A percentile compares a stretch with the other conserved stretches of the same genome.
Conservation (phyloP, 331 rosid genomes). For the Ulmus americana region DNA sequence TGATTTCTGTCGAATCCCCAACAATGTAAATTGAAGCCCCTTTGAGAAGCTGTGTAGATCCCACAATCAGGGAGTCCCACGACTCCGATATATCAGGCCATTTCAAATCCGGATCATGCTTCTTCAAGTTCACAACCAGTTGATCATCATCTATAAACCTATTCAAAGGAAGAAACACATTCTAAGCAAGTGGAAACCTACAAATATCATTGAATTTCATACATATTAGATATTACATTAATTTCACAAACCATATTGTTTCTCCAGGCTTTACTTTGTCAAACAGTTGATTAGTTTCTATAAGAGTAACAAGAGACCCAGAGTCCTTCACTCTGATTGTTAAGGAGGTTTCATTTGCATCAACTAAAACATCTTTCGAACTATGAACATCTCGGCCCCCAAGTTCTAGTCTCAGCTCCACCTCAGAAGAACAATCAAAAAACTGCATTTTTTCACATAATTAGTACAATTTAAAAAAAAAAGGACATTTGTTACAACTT, state of each 20-base stretch:
- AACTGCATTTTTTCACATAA: conserved; percentile 54
- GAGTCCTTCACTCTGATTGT: conserved; percentile 42
- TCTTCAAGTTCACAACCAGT: conserved; percentile 75
- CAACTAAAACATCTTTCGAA: conserved; percentile 52
- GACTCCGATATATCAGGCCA: conserved; percentile 88
- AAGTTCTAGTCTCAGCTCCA: conserved; percentile 63
- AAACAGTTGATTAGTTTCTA: conserved; percentile 64
- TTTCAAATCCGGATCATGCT: conserved; percentile 77
- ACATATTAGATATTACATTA: not conserved
- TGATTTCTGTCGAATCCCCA: conserved; percentile 75
- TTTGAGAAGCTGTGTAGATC: conserved; percentile 67
- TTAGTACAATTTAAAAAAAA: conserved; percentile 21
- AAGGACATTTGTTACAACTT: conserved; percentile 4
- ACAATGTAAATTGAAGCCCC: conserved; percentile 75
- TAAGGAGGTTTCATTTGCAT: conserved; percentile 55
- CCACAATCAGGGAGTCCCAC: conserved; percentile 78
- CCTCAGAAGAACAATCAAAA: conserved; percentile 66
- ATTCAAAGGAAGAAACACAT: conserved; percentile 22
- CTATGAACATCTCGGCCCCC: conserved; percentile 37
- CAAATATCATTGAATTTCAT: not conserved
- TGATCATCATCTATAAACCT: conserved; percentile 89
- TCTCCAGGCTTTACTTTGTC: conserved; percentile 75
- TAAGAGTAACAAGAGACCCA: conserved; percentile 57
- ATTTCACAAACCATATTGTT: conserved; percentile 74
- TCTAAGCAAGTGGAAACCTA: conserved; percentile 13